A percentile compares a stretch with the other conserved stretches of the same genome.
phyloP scores from a whole-genome alignment of 164 flowering plant species.

The Liquidambar formosana region DNA sequence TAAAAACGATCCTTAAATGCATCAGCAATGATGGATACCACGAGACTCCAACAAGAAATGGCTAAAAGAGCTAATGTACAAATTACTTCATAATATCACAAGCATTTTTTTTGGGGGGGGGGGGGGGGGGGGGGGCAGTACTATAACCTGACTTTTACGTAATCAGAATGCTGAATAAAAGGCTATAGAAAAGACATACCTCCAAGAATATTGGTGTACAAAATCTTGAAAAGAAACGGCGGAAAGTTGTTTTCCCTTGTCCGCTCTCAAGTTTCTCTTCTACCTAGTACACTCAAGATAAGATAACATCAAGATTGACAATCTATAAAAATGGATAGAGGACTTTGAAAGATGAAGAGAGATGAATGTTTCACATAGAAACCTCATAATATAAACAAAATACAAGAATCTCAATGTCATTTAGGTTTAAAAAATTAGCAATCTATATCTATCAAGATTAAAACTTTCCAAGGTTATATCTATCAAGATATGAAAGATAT shows the following conservation, averaged over 20 bases:
- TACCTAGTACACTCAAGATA: conserved; percentile 43
- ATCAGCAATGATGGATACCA: background rate
- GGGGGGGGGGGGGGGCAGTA: no score
- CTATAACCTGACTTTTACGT: background rate
- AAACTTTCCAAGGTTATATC: no score
- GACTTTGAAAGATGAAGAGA: no score
- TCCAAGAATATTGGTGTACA: conserved; percentile 95
- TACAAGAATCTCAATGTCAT: no score
- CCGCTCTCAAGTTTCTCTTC: conserved; percentile 94
- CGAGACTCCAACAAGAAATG: background rate
- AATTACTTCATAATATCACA: no score
- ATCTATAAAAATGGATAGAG: no score
- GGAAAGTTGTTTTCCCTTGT: conserved; percentile 77
- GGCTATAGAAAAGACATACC: conserved; percentile 38
- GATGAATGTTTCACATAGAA: no score
- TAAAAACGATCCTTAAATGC: background rate
- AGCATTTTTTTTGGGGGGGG: no score
- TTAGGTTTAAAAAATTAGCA: no score
- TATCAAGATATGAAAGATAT: no score
- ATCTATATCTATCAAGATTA: no score
- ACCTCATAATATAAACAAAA: no score
- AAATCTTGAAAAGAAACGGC: conserved; percentile 91
- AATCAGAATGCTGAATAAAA: background rate
- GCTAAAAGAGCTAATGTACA: background rate
- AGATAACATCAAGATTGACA: background rate